Evolutionary conservation across 23 red algal genomes (phyloP).

Genomic region (Cyanidiococcus yangmingshanensis): DNA sequence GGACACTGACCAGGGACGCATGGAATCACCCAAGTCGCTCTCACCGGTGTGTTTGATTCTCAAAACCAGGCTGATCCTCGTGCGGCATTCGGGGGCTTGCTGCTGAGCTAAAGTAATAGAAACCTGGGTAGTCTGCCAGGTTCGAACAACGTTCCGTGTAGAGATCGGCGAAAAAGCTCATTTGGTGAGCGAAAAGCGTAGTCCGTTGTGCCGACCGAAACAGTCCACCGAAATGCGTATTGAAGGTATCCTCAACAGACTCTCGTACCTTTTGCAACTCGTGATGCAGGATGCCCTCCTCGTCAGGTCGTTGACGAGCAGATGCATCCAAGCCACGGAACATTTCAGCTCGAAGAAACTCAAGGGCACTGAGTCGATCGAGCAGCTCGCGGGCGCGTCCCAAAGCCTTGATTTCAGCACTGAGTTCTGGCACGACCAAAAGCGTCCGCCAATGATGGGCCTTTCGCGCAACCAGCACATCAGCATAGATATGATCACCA

Average conservation of each 20-base stretch:
- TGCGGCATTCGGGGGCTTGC: constrained; percentile 3
- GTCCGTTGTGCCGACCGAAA: constrained; percentile 14
- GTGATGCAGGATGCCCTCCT: not conserved
- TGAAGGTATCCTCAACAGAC: not conserved
- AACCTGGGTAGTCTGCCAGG: constrained; percentile 7
- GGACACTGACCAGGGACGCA: too few relatives aligned
- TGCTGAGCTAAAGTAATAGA: constrained; percentile 14
- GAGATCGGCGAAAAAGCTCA: constrained; percentile 21
- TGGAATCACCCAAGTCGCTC: too few relatives aligned
- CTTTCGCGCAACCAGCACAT: constrained; percentile 28
- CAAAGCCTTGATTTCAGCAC: constrained; percentile 16
- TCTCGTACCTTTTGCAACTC: constrained; percentile 7
- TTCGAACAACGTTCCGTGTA: constrained; percentile 15
- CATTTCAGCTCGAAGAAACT: constrained; percentile 28
- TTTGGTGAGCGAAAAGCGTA: constrained; percentile 10
- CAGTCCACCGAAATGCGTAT: not conserved
- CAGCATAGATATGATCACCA: constrained; percentile 28
- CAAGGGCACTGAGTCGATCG: constrained; percentile 8
- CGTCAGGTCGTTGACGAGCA: constrained; percentile 11
- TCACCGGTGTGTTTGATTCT: not conserved
- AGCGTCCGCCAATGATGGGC: constrained; percentile 30
- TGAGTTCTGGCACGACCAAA: constrained; percentile 23
- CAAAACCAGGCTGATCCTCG: constrained; percentile 1
- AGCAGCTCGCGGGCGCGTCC: constrained; percentile 7
- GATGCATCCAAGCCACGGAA: constrained; percentile 24